Conservation (phyloP, 2,329 filamentous ascomycete species). For the Cladophialophora exuberans region DNA sequence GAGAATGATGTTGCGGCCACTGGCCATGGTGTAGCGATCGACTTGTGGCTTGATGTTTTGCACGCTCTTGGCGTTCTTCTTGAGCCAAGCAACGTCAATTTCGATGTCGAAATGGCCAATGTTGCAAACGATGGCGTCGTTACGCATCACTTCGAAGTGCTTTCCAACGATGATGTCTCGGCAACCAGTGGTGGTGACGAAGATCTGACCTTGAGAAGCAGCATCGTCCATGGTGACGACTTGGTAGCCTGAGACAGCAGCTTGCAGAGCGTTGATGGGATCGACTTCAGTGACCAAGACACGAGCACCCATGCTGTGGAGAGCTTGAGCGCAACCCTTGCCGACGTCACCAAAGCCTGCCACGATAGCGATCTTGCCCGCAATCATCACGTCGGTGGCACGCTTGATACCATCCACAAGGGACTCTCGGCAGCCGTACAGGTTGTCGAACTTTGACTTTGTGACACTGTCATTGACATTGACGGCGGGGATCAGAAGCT, state of each 20-base stretch:
- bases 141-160: slow-evolving; percentile 94
- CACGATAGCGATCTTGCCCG: slow-evolving; percentile 96
- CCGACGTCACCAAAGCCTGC: slow-evolving; percentile 98
- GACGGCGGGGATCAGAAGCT: slow-evolving; percentile 91
- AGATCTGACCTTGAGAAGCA: slow-evolving; percentile 87
- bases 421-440: slow-evolving; percentile 98
- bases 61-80: slow-evolving; percentile 89
- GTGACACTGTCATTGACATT: slow-evolving; percentile 99
- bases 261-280: slow-evolving; percentile 99
- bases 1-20: slow-evolving; percentile 95
- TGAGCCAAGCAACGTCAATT: slow-evolving; percentile 99
- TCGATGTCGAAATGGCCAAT: slow-evolving; percentile 99
- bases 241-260: slow-evolving; percentile 95
- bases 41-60: slow-evolving; percentile 99
- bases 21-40: slow-evolving; percentile 94
- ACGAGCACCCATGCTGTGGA: slow-evolving; percentile 95
- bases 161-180: slow-evolving; percentile 90
- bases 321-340: slow-evolving; percentile 96
- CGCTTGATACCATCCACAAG: slow-evolving; percentile 99
- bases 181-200: slow-evolving; percentile 98
- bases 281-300: slow-evolving; percentile 97
- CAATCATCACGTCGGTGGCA: slow-evolving; percentile 99
- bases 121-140: slow-evolving; percentile 99
- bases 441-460: slow-evolving; percentile 99
- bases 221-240: slow-evolving; percentile 99